Percentiles rank a stretch among this genome's conserved stretches.
Evolutionary conservation across 2,329 filamentous ascomycete genomes (phyloP).

Genomic region (Sclerotinia nivalis): DNA sequence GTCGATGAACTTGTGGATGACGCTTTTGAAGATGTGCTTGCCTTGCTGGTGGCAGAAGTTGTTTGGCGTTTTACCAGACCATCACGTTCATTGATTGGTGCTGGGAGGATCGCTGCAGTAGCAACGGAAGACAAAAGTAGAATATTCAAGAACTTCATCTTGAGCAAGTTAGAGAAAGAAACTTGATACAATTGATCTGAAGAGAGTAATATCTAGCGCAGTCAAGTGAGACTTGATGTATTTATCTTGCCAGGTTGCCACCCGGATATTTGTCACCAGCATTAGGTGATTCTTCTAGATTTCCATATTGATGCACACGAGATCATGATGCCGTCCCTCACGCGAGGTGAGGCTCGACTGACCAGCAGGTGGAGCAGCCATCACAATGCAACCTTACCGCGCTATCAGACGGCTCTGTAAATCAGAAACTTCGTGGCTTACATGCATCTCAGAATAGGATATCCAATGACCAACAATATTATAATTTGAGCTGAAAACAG

Average conservation of each 20-base stretch:
- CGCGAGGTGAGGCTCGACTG: slow-evolving; percentile 18
- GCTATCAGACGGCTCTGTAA: slow-evolving; percentile 3
- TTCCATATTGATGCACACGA: slow-evolving; percentile 9
- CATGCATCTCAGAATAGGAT: neutral
- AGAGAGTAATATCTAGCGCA: slow-evolving; percentile 16
- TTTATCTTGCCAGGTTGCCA: slow-evolving; percentile 19
- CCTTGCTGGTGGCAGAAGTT: neutral
- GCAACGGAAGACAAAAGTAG: slow-evolving; percentile 17
- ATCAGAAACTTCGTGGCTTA: neutral
- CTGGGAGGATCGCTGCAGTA: slow-evolving; percentile 11
- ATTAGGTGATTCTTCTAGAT: neutral
- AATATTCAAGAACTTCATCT: slow-evolving; percentile 23
- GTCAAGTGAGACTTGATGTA: slow-evolving; percentile 18
- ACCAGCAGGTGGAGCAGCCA: slow-evolving; percentile 2
- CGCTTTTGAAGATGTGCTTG: slow-evolving; percentile 6
- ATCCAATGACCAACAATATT: slow-evolving; percentile 3
- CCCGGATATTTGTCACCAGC: neutral
- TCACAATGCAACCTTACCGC: neutral
- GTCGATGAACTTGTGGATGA: slow-evolving; percentile 6
- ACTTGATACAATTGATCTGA: slow-evolving; percentile 17
- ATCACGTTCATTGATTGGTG: slow-evolving; percentile 14
- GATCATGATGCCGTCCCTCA: slow-evolving; percentile 16
- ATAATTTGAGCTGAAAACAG: slow-evolving; percentile 12
- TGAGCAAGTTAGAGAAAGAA: slow-evolving; percentile 23
- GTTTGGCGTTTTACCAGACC: slow-evolving; percentile 4